Evolutionary conservation across 768 basidiomycete genomes (phyloP), one percentile per base, ranked within the genome.

Genomic region (Lactifluus piperatus): DNA sequence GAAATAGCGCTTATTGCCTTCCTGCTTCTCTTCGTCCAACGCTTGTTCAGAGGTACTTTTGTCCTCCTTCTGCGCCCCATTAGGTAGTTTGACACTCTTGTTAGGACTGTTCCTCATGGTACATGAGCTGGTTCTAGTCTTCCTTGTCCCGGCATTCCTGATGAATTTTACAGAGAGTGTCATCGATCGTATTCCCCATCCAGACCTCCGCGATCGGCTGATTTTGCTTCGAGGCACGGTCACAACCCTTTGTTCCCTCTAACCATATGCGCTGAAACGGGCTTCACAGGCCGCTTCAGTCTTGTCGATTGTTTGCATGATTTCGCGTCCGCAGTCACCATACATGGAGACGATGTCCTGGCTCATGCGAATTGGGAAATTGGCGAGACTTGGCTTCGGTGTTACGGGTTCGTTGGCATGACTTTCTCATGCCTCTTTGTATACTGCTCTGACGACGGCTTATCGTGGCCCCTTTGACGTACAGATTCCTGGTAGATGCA

Each of bases 281-380:
- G 36, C n/a, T 22, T 44, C 51, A 4, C 62, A 92, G 89, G 82
- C 24, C 86, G 85, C 48, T 89, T 88, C 64, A 85, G 88, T 66
- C 73, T 97, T 14, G 81, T 86, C 0, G 91, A 92, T 60, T 90
- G 88, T 65, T 73, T 93, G 29, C 77, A 86, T 60, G 86, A 89
- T 60, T 86, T 90, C 62, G 76, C 86, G 32, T 74, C 71, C 26
- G 80, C 81, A 4, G 78, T 90, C 13, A 85, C 80, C 2, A 79
- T 94, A 45, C 93, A 97, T 59, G 92, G 91, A 13, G 90, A 95
- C 64, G 94, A 97, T 66, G 88, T 93, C 22, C 77, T 97, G n/a
- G 84, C 85, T 4, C 91, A 95, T 65, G 75, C 73, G 44, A 94
- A 91, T 66, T 97, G 94, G 92, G 94, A 97, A 72, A 77, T 97